Conservation (phyloP, 148 eudicot species). For the Cornus controversa region DNA sequence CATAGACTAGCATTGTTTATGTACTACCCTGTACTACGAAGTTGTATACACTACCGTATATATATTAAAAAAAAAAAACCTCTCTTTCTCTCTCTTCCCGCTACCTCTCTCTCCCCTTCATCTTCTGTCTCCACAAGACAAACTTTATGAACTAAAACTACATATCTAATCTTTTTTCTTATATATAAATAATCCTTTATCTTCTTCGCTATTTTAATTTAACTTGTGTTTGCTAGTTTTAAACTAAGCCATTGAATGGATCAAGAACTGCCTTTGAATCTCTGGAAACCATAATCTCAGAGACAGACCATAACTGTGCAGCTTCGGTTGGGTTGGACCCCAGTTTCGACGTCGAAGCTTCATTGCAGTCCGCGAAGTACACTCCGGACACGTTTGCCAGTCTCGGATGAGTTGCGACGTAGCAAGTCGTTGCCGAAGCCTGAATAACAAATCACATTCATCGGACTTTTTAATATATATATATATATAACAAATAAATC, state of each 20-base stretch:
- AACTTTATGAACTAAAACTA: not conserved
- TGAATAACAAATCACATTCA: conserved; percentile 4
- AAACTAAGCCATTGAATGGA: conserved; percentile 9
- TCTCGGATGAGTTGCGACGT: conserved; percentile 62
- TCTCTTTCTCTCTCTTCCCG: not conserved
- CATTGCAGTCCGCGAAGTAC: conserved; percentile 74
- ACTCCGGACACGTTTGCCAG: conserved; percentile 48
- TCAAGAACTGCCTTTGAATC: conserved; percentile 16
- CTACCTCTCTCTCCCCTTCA: not conserved
- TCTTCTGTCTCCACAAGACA: not conserved
- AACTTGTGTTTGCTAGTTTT: not conserved
- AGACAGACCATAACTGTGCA: conserved; percentile 49
- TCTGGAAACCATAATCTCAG: conserved; percentile 44
- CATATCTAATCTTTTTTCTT: not conserved
- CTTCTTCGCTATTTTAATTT: not conserved
- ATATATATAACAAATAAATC: not conserved
- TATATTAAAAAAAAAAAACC: too few species aligned
- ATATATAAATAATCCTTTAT: not conserved
- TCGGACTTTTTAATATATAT: too few species aligned
- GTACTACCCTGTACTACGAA: not conserved
- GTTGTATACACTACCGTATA: not conserved
- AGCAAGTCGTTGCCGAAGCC: conserved; percentile 86
- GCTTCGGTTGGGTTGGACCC: conserved; percentile 51
- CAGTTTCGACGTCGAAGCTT: conserved; percentile 47
- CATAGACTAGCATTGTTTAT: too few species aligned